Percentiles rank a stretch among this genome's conserved stretches.
Evolutionary conservation across 2,329 filamentous ascomycete genomes (phyloP).

Genomic region (Fusarium sp.): DNA sequence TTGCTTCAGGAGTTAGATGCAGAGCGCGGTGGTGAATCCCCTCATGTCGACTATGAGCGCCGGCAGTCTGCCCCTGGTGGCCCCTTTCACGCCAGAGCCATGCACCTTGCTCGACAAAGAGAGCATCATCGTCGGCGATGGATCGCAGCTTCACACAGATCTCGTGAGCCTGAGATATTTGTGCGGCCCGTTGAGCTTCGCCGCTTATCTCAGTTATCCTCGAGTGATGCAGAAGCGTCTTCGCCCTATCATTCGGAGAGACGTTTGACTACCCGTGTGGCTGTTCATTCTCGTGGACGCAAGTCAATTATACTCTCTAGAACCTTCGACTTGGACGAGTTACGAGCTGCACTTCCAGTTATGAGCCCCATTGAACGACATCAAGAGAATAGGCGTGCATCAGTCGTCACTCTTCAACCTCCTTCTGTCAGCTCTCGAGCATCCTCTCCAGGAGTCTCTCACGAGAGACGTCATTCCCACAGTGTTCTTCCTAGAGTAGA

Average conservation of each 20-base stretch:
- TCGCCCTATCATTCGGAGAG: conserved; percentile 27
- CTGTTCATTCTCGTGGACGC: conserved; percentile 47
- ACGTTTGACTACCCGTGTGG: conserved; percentile 41
- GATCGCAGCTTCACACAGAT: conserved; percentile 19
- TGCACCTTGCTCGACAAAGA: conserved; percentile 39
- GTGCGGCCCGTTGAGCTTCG: conserved; percentile 41
- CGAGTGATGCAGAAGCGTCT: conserved; percentile 6
- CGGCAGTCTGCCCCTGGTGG: conserved; percentile 34
- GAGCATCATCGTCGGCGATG: conserved; percentile 36
- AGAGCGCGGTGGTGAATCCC: not conserved
- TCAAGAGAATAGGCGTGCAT: conserved; percentile 20
- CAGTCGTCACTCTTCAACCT: conserved; percentile 18
- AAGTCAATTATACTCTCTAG: conserved; percentile 60
- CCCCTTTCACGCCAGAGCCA: conserved; percentile 20
- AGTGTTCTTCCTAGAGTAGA: not conserved
- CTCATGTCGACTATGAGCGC: conserved; percentile 13
- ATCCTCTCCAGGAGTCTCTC: conserved; percentile 4
- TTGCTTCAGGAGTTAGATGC: conserved; percentile 15
- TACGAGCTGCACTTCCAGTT: conserved; percentile 57
- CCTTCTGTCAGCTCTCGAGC: not conserved
- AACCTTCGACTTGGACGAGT: conserved; percentile 59
- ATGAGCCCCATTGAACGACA: conserved; percentile 32
- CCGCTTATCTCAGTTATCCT: conserved; percentile 24
- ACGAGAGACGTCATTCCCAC: conserved; percentile 28
- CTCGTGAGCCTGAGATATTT: conserved; percentile 33